Evolutionary conservation across 2,329 filamentous ascomycete genomes (phyloP).

Genomic region (Ceratocystis huliohia): DNA sequence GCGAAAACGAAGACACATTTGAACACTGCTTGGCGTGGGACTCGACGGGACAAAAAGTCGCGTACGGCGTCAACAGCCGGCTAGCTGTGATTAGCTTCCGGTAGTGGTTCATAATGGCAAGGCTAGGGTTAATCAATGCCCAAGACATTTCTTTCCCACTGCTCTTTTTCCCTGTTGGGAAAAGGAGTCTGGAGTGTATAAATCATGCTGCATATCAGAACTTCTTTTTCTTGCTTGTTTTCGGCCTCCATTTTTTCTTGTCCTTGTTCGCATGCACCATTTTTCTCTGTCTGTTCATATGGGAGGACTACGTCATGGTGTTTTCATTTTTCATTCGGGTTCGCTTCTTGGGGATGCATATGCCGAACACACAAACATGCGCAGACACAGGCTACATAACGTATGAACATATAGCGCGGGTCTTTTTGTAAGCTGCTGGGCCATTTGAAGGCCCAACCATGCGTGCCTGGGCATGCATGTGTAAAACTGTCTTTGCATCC

Average conservation of each 20-base stretch:
- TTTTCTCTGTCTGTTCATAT: slow-evolving; percentile 2
- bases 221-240: slow-evolving; percentile 2
- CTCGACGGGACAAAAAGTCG: slow-evolving; percentile 46
- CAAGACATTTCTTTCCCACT: too few species aligned
- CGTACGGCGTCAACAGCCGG: slow-evolving; percentile 50
- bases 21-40: slow-evolving; percentile 52
- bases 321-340: background rate
- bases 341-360: background rate
- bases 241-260: background rate
- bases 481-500: slow-evolving; percentile 2
- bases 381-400: background rate
- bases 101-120: slow-evolving; percentile 3
- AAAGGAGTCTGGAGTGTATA: background rate
- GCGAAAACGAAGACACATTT: slow-evolving; percentile 45
- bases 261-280: too few species aligned
- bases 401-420: too few species aligned
- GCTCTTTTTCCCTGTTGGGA: background rate
- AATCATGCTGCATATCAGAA: slow-evolving; percentile 7
- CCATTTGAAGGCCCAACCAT: too few species aligned
- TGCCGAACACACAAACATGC: background rate
- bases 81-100: slow-evolving; percentile 42
- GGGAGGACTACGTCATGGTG: background rate
- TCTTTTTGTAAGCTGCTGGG: too few species aligned
- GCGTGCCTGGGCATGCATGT: too few species aligned
- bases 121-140: too few species aligned